These are phyloP conservation scores for Ceriops zippeliana DNA, from an alignment of 345 rosid species.

Conservation along the genomic window DNA sequence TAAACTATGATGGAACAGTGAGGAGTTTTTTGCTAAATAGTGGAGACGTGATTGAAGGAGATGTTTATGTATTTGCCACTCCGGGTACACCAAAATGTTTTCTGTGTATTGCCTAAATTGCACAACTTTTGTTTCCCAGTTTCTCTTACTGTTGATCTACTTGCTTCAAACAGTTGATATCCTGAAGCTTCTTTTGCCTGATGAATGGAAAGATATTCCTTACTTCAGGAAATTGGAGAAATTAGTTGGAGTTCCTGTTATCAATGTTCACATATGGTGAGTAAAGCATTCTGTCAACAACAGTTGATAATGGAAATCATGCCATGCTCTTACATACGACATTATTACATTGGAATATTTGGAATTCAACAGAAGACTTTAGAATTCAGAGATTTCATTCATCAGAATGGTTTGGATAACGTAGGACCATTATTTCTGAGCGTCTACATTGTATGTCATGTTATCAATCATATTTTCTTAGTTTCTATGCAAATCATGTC, in stretches of 20 bases:
- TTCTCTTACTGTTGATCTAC: conserved; percentile 19
- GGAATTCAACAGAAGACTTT: not conserved
- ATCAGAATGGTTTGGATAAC: not conserved
- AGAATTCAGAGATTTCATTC: not conserved
- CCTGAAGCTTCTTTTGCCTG: conserved; percentile 84
- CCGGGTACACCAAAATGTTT: conserved; percentile 55
- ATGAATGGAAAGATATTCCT: conserved; percentile 70
- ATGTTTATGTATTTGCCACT: conserved; percentile 80
- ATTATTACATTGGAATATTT: not conserved
- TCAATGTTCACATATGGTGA: conserved; percentile 95
- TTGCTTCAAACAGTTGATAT: conserved; percentile 59
- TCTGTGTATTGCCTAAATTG: not conserved
- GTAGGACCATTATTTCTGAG: not conserved
- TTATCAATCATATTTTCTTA: not conserved
- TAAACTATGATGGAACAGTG: conserved; percentile 74
- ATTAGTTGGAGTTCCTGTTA: conserved; percentile 94
- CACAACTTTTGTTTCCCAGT: not conserved
- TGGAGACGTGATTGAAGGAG: conserved; percentile 70
- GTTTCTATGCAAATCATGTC: not conserved
- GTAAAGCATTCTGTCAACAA: conserved; percentile 32
- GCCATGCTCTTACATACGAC: not conserved
- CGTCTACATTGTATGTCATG: not conserved
- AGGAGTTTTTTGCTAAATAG: conserved; percentile 60
- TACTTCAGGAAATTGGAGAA: conserved; percentile 86
- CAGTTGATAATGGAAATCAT: not conserved